A percentile compares a stretch with the other conserved stretches of the same genome.
These are phyloP conservation scores for Psilocybe azurescens DNA, from an alignment of 768 basidiomycete genomes.

Conservation along the genomic window DNA sequence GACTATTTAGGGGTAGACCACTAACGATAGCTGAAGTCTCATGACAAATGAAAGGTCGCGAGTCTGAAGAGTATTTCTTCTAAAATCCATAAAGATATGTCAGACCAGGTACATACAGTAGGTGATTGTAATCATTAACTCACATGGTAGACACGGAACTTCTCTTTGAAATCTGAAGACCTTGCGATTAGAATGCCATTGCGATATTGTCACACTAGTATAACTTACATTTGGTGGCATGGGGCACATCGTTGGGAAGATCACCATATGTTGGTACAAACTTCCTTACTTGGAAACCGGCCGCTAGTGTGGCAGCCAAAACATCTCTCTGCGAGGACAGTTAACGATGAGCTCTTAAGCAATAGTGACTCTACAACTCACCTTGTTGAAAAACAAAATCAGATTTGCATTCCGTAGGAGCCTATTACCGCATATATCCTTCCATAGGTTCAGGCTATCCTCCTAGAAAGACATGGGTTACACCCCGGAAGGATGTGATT, in stretches of 20 bases:
- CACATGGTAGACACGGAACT: constrained; percentile 68
- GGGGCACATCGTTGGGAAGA: constrained; percentile 57
- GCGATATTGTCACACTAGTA: background rate
- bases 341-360: background rate
- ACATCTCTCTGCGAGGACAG: constrained; percentile 50
- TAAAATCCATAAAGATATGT: constrained; percentile 26
- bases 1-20: constrained; percentile 12
- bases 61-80: constrained; percentile 61
- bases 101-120: background rate
- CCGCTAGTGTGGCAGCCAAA: constrained; percentile 54
- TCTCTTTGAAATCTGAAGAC: constrained; percentile 67
- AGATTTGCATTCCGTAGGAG: constrained; percentile 65
- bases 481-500: background rate
- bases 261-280: constrained; percentile 70
- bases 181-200: background rate
- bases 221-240: constrained; percentile 67
- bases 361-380: constrained; percentile 20
- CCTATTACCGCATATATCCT: constrained; percentile 66
- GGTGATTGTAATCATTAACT: constrained; percentile 18
- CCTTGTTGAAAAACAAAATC: constrained; percentile 83
- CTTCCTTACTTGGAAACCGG: constrained; percentile 59
- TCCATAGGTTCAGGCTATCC: constrained; percentile 78
- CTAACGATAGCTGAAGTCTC: constrained; percentile 75
- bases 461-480: constrained; percentile 47
- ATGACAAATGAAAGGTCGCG: constrained; percentile 68